Base-by-base conservation (phyloP, 768 basidiomycete species). In the Sarcodon sp. region DNA sequence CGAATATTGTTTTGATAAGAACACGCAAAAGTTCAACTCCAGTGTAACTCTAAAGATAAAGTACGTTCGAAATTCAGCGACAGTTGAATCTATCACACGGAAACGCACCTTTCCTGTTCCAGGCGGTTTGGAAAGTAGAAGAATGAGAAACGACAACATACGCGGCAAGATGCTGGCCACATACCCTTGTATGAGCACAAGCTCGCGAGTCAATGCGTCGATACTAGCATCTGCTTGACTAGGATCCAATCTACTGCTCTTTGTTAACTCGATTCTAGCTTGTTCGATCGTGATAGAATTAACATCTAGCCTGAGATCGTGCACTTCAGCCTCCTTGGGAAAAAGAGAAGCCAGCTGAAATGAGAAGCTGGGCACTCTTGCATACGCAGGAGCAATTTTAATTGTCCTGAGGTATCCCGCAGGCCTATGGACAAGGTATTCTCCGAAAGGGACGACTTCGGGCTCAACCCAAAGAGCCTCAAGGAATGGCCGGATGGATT, bases 161-260 rank as follows among this genome's bases (percentile, higher is more conserved):
- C 44, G 6, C 21, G 21, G n/a, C 4, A 34, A 9, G 41, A 31
- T 13, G 0, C 33, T 3, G n/a, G 15, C 46, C 8, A 46, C 65
- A 39, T 47, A 84, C 80, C 86, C 87, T 63, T 88, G 84, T 35
- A 89, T 81, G 41, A 88, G 61, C 0, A 75, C 66, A 0, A 87
- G 58, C 54, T 86, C 80, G 44, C 76, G 62, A 0, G 70, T 73
- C 34, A 87, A 58, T 0, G 75, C 66, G 48, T 79, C 73, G 4
- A 89, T 59, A 2, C 87, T 65, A 1, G 86, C 80, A 47, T 84
- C 78, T 0, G 72, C 79, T 56, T 89, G 87, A 58, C 80, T 83
- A 0, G 72, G 66, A 52, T 89, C 87, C 31, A 89, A 66, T 5
- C 71, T 64, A 55, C 79, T 85, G 3, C 63, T 60, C 13, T 56